These are phyloP conservation scores for Penicillium paradoxum DNA, from an alignment of 495 filamentous ascomycete species.

Conservation along the genomic window DNA sequence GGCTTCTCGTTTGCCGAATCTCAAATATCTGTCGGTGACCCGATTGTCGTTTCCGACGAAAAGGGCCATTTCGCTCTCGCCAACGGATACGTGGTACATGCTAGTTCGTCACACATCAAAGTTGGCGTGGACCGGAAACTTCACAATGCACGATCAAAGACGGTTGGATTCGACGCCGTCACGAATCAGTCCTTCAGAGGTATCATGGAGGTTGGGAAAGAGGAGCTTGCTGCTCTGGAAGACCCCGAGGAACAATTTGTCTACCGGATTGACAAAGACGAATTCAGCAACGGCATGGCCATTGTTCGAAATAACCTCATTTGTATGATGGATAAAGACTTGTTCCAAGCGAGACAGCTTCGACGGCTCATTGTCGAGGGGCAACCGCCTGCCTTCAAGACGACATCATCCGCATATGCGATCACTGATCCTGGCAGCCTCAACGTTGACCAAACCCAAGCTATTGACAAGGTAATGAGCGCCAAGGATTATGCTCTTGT, in stretches of 20 bases:
- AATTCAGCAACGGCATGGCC: conserved; percentile 97
- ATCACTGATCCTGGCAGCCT: conserved; percentile 49
- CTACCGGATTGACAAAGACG: conserved; percentile 92
- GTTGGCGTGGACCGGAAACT: conserved; percentile 85
- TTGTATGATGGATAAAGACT: conserved; percentile 78
- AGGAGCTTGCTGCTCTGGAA: conserved; percentile 37
- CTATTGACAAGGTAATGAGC: conserved; percentile 91
- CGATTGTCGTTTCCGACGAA: conserved; percentile 94
- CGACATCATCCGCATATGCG: conserved; percentile 53
- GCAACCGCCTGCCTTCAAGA: conserved; percentile 67
- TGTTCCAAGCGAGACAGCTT: conserved; percentile 66
- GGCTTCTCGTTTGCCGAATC: conserved; percentile 84
- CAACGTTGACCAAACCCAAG: conserved; percentile 80
- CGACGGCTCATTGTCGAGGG: conserved; percentile 73
- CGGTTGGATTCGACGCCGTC: conserved; percentile 65
- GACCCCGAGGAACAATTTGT: conserved; percentile 55
- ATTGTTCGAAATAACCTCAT: conserved; percentile 89
- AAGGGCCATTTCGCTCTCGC: conserved; percentile 90
- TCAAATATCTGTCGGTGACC: conserved; percentile 83
- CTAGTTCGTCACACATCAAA: conserved; percentile 66
- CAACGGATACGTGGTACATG: conserved; percentile 79
- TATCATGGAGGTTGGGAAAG: conserved; percentile 79
- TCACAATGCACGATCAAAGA: conserved; percentile 75
- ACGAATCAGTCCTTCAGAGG: conserved; percentile 81
- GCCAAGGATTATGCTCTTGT: conserved; percentile 92